A percentile compares a stretch with the other conserved stretches of the same genome.
Conservation (phyloP, 305 asterid species). For the Fraxinus xanthoxyloides region DNA sequence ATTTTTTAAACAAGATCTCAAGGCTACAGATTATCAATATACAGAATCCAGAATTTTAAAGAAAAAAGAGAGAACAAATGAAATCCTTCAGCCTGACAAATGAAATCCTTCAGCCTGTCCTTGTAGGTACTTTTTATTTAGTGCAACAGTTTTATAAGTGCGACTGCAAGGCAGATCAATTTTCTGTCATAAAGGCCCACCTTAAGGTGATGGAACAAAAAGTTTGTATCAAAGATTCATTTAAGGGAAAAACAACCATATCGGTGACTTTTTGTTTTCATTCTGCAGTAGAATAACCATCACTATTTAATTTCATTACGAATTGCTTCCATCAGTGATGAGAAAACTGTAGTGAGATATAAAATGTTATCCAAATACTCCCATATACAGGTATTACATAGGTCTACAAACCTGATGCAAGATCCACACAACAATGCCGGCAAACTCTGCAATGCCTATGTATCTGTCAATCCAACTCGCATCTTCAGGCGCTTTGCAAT, state of each 20-base stretch:
- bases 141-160: neutral
- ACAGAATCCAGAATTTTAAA: neutral
- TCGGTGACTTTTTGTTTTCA: neutral
- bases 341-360: neutral
- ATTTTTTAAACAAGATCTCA: neutral
- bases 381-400: constrained; percentile 4
- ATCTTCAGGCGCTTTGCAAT: constrained; percentile 79
- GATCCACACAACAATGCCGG: constrained; percentile 96
- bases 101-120: neutral
- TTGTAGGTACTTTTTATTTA: neutral
- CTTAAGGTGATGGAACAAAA: neutral
- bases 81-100: neutral
- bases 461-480: constrained; percentile 96
- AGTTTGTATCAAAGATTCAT: neutral
- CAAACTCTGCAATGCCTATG: constrained; percentile 87
- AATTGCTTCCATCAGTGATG: neutral
- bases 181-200: neutral
- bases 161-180: neutral
- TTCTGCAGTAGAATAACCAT: neutral
- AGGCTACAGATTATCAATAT: neutral
- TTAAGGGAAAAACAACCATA: neutral
- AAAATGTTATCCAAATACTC: neutral
- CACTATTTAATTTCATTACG: neutral
- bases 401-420: constrained; percentile 62
- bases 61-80: neutral